Conservation (phyloP, 441 rosid genomes). For the Rhodomyrtus psidioides region DNA sequence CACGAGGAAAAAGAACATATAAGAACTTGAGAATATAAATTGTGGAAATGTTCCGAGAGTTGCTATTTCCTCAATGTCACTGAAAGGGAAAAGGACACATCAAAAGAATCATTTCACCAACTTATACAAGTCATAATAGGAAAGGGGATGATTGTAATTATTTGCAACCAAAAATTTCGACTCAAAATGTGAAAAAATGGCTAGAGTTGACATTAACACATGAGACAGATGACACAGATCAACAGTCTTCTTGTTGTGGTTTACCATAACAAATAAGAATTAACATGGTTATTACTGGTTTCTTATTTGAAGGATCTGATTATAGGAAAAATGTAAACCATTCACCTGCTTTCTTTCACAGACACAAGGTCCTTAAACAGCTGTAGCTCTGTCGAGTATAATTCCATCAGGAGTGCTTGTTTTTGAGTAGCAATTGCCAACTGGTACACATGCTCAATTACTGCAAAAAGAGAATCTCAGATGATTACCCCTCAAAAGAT, state of each 20-base stretch:
- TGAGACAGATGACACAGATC: neutral
- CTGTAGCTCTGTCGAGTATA: constrained; percentile 86
- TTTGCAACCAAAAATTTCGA: neutral
- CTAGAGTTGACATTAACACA: neutral
- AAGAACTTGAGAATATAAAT: neutral
- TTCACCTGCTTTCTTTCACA: constrained; percentile 65
- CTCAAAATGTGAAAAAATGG: neutral
- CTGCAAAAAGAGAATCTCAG: constrained; percentile 21
- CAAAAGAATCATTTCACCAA: neutral
- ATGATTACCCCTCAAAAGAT: neutral
- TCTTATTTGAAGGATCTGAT: neutral
- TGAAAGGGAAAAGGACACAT: neutral
- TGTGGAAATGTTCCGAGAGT: neutral
- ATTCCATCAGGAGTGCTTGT: constrained; percentile 81
- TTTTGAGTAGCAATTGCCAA: constrained; percentile 72
- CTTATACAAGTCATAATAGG: neutral
- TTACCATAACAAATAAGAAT: neutral
- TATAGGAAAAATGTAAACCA: neutral
- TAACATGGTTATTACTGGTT: neutral
- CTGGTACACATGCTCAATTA: constrained; percentile 79
- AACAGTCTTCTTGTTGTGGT: neutral
- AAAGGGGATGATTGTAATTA: neutral
- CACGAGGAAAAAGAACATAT: neutral
- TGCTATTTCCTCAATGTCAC: neutral
- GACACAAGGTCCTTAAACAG: constrained; percentile 67